A percentile compares a stretch with the other conserved stretches of the same genome.
Evolutionary conservation across 805 yeast species (phyloP).

Genomic region (Cyberlindnera mycetangii): DNA sequence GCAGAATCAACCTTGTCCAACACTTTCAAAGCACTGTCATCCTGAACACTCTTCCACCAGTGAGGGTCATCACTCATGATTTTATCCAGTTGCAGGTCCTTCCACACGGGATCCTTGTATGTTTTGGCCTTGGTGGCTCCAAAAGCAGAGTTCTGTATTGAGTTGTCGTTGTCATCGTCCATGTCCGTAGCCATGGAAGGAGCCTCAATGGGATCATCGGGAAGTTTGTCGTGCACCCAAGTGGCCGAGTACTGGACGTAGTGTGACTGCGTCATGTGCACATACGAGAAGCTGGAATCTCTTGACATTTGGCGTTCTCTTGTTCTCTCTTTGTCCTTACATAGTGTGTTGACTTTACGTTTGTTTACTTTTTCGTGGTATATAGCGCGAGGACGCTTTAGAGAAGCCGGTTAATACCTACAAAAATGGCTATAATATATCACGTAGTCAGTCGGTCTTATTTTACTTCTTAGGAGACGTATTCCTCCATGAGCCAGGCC

Average conservation of each 20-base stretch:
- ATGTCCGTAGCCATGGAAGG: constrained; percentile 12
- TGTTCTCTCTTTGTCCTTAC: background rate
- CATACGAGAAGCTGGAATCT: constrained; percentile 11
- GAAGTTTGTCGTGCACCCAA: constrained; percentile 30
- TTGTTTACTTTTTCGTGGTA: background rate
- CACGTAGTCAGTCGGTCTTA: too few relatives aligned
- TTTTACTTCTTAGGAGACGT: constrained; percentile 3
- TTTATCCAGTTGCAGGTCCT: constrained; percentile 27
- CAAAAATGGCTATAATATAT: too few relatives aligned
- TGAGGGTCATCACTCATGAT: constrained; percentile 23
- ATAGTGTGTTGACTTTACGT: background rate
- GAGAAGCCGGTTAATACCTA: too few relatives aligned
- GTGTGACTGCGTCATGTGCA: constrained; percentile 28
- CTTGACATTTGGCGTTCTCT: constrained; percentile 6
- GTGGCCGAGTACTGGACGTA: constrained; percentile 33
- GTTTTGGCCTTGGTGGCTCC: constrained; percentile 24
- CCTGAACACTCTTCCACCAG: constrained; percentile 15
- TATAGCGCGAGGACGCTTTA: background rate
- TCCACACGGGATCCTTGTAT: constrained; percentile 25
- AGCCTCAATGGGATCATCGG: constrained; percentile 28
- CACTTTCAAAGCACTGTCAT: constrained; percentile 17
- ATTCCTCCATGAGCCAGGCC: constrained; percentile 21
- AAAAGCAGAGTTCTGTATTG: constrained; percentile 22
- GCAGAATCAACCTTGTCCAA: constrained; percentile 7
- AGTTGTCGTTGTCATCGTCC: constrained; percentile 15